phyloP scores from a whole-genome alignment of 345 rosid species.

The Arabis hirsuta region DNA sequence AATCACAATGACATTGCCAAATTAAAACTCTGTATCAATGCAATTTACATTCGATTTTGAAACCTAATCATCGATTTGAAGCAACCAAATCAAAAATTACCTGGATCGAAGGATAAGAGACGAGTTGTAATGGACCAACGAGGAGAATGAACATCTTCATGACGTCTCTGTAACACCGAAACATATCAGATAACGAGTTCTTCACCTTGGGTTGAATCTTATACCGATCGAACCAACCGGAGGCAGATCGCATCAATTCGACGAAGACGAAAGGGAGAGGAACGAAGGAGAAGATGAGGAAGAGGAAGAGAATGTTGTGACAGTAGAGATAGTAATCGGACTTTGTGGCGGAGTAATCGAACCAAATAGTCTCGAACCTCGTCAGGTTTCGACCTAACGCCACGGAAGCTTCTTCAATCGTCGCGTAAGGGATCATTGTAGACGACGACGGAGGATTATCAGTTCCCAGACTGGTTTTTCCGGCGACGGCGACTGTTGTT shows the following conservation, averaged over 20 bases:
- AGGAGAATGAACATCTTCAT: constrained; percentile 61
- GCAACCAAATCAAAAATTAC: constrained; percentile 35
- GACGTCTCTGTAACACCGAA: constrained; percentile 71
- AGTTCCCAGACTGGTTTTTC: neutral
- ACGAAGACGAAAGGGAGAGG: constrained; percentile 68
- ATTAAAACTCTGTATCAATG: too few species aligned
- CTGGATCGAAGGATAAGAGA: constrained; percentile 72
- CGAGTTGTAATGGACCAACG: constrained; percentile 72
- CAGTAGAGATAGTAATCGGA: constrained; percentile 81
- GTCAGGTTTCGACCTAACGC: constrained; percentile 76
- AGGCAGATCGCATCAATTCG: constrained; percentile 39
- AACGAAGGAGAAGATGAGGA: constrained; percentile 63
- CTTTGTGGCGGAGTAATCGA: constrained; percentile 66
- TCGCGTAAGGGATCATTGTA: constrained; percentile 68
- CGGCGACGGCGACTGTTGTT: constrained; percentile 4
- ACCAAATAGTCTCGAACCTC: constrained; percentile 66
- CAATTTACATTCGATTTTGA: too few species aligned
- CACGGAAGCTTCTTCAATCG: constrained; percentile 59
- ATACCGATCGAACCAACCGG: constrained; percentile 50
- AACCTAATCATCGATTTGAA: too few species aligned
- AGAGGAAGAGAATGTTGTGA: constrained; percentile 73
- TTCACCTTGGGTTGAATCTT: constrained; percentile 89
- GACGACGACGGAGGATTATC: neutral
- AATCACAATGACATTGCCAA: too few species aligned
- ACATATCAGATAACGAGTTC: constrained; percentile 54